Evolutionary conservation across 164 flowering plant species (phyloP).

Genomic region (Umbilicus rupestris): DNA sequence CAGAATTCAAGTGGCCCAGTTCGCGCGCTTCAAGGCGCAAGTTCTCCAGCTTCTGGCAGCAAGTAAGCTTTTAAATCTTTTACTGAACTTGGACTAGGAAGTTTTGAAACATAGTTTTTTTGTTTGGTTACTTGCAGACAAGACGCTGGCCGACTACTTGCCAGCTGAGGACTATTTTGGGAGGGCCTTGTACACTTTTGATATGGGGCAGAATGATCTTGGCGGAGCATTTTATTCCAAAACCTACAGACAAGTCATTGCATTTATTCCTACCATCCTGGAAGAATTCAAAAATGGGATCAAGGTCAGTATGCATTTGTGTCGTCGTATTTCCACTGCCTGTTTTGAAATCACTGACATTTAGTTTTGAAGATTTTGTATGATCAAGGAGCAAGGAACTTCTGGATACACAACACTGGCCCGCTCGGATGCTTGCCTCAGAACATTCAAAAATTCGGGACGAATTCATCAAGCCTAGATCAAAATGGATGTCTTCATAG

Average conservation of each 20-base stretch:
- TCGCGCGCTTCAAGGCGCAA: slow-evolving; percentile 57
- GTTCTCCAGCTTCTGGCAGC: slow-evolving; percentile 51
- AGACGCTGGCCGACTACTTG: slow-evolving; percentile 36
- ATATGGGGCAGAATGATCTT: slow-evolving; percentile 93
- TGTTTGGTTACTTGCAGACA: slow-evolving; percentile 31
- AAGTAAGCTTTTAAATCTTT: slow-evolving; percentile 23
- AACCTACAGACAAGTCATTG: slow-evolving; percentile 72
- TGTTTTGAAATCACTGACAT: neutral
- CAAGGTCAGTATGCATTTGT: slow-evolving; percentile 32
- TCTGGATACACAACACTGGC: slow-evolving; percentile 95
- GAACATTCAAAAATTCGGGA: slow-evolving; percentile 69
- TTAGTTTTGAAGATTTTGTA: slow-evolving; percentile 39
- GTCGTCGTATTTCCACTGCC: neutral
- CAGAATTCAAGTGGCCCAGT: slow-evolving; percentile 77
- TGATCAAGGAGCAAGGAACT: slow-evolving; percentile 66
- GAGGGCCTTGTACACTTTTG: slow-evolving; percentile 82
- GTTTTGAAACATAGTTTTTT: neutral
- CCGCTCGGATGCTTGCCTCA: slow-evolving; percentile 90
- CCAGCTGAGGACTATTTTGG: slow-evolving; percentile 49
- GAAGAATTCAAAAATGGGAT: slow-evolving; percentile 59
- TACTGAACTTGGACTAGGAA: neutral
- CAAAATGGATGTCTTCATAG: slow-evolving; percentile 59
- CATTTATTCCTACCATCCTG: slow-evolving; percentile 69
- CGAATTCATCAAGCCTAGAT: slow-evolving; percentile 68
- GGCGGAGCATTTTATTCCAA: slow-evolving; percentile 83